These are phyloP conservation scores for Amanita inopinata DNA, from an alignment of 768 basidiomycete genomes.

Conservation along the genomic window DNA sequence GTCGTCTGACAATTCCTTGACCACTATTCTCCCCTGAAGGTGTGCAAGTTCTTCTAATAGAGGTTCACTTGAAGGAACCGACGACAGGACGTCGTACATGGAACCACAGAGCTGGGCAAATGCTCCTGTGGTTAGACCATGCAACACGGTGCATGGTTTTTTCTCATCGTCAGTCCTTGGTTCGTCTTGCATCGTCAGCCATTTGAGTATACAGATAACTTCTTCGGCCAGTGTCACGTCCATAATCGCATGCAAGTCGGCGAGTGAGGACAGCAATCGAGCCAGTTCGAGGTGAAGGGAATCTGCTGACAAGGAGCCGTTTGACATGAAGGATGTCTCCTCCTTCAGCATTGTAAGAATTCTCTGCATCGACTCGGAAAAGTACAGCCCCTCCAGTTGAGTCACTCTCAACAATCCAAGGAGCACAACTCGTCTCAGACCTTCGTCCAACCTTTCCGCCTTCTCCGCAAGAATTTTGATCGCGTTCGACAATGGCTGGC, in stretches of 20 bases:
- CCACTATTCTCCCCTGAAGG: slow-evolving; percentile 21
- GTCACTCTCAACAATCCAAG: slow-evolving; percentile 23
- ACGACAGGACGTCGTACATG: slow-evolving; percentile 15
- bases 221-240: slow-evolving; percentile 24
- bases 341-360: slow-evolving; percentile 15
- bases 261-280: neutral
- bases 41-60: slow-evolving; percentile 10
- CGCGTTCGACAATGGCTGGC: slow-evolving; percentile 34
- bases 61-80: neutral
- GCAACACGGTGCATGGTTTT: slow-evolving; percentile 19
- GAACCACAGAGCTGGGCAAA: slow-evolving; percentile 32
- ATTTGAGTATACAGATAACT: slow-evolving; percentile 32
- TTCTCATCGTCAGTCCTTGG: slow-evolving; percentile 19
- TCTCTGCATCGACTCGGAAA: slow-evolving; percentile 7
- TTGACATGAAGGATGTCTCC: neutral
- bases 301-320: neutral
- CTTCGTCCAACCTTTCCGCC: slow-evolving; percentile 19
- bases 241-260: slow-evolving; percentile 14
- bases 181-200: slow-evolving; percentile 33
- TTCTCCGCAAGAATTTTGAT: slow-evolving; percentile 21
- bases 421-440: slow-evolving; percentile 23
- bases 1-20: slow-evolving; percentile 33
- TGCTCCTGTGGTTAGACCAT: slow-evolving; percentile 30
- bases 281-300: slow-evolving; percentile 3
- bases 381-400: slow-evolving; percentile 19